Evolutionary conservation across 805 yeast species (phyloP), one percentile per base, ranked within the genome.

Genomic region (Metschnikowia santaceciliae): DNA sequence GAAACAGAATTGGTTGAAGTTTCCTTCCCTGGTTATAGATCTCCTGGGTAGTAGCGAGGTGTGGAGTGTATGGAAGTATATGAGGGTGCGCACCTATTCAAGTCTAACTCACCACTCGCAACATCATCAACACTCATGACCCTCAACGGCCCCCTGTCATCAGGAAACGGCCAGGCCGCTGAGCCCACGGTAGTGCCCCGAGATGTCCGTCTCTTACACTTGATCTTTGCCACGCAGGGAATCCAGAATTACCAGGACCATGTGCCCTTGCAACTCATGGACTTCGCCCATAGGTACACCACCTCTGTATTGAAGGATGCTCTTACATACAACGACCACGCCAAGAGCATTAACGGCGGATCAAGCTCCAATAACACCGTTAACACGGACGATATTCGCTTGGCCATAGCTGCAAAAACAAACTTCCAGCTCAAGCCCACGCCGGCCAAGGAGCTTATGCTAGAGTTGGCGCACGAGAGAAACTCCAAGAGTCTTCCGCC

Each of bases 241-340:
- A 88, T 94, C 26, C 88, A 86, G 51, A 82, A 86, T 53, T 94
- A 92, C 69, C 96, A 94, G 66, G 98, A 94, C 63, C 96, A 90
- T 51, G 98, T 94, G 3, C 97, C 98, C 0, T 68, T 95, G 22
- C 98, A 94, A 66, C 75, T 94, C 51, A 90, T 95, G 96, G 99
- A 94, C 66, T 94, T 94, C 73, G 98, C 99, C 13, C 86, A 88
- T 69, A 69, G 84, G 55, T 94, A 94, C 74, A 90, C 99, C 4
- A 77, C 86, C 22, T 85, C 90, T 4, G 86, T 94, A 3, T 70
- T 95, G 52, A 88, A 87, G 61, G 99, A 95, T 66, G 97, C 99
- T 0, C 79, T 88, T 48, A 75, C 87, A 2, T 94, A 91, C 68
- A 86, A 83, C 54, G 99, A 94, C 65, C 96, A 94, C 61, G 83